Percentiles rank a stretch among this genome's conserved stretches.
Evolutionary conservation across 2,329 filamentous ascomycete genomes (phyloP).

Genomic region (Colletotrichum sp.): DNA sequence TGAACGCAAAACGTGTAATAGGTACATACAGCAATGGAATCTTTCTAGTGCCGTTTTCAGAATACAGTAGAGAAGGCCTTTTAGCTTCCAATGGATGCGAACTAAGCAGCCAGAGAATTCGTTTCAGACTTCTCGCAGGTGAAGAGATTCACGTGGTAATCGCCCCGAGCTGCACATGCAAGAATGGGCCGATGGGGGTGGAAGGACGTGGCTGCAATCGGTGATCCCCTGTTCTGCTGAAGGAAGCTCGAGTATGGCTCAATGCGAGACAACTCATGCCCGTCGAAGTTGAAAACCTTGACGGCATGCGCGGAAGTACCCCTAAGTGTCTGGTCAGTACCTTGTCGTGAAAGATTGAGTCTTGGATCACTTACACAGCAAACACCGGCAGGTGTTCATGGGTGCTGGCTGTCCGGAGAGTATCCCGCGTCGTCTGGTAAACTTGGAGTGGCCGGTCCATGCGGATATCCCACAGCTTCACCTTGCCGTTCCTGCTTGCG

Average conservation of each 20-base stretch:
- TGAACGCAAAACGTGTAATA: slow-evolving; percentile 3
- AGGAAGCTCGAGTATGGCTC: slow-evolving; percentile 93
- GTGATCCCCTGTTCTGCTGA: slow-evolving; percentile 77
- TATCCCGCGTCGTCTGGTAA: slow-evolving; percentile 77
- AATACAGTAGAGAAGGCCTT: not conserved
- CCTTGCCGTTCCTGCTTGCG: slow-evolving; percentile 89
- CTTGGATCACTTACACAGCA: slow-evolving; percentile 73
- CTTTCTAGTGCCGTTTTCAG: not conserved
- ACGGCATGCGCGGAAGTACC: slow-evolving; percentile 88
- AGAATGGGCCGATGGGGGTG: slow-evolving; percentile 94
- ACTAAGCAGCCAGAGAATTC: slow-evolving; percentile 15
- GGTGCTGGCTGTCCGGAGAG: slow-evolving; percentile 84
- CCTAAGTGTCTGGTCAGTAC: slow-evolving; percentile 52
- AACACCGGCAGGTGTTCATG: slow-evolving; percentile 98
- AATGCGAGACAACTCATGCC: slow-evolving; percentile 77
- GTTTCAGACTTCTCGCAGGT: slow-evolving; percentile 64
- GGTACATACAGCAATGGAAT: slow-evolving; percentile 9
- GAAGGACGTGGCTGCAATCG: slow-evolving; percentile 90
- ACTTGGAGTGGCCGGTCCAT: slow-evolving; percentile 79
- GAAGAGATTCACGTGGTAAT: slow-evolving; percentile 91
- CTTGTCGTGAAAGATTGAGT: not conserved
- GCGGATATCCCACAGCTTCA: slow-evolving; percentile 95
- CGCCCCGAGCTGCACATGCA: slow-evolving; percentile 83
- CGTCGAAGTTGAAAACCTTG: slow-evolving; percentile 91
- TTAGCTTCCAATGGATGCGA: not conserved